A percentile compares a stretch with the other conserved stretches of the same genome.
These are phyloP conservation scores for Gnetum montanum DNA, from an alignment of 75 land plant species.

Conservation along the genomic window DNA sequence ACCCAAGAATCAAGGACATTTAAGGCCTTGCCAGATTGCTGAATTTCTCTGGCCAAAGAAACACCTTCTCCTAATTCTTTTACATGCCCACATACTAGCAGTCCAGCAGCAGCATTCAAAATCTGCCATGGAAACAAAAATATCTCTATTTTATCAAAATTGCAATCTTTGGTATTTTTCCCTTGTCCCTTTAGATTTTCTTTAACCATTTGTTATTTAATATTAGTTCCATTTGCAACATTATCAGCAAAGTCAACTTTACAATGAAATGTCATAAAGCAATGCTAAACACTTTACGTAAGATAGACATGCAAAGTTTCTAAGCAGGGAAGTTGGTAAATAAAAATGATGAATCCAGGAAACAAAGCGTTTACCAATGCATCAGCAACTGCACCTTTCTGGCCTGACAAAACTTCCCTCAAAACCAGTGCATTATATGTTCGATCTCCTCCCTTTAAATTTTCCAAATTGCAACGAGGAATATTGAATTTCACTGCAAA, in stretches of 20 bases:
- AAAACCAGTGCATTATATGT: conserved; percentile 55
- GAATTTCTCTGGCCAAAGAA: conserved; percentile 45
- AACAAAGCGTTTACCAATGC: conserved; percentile 50
- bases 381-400: conserved; percentile 83
- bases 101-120: conserved; percentile 75
- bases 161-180: too few relatives aligned
- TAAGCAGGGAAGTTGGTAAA: too few relatives aligned
- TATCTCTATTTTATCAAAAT: too few relatives aligned
- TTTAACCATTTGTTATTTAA: too few relatives aligned
- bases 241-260: too few relatives aligned
- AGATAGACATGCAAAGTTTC: too few relatives aligned
- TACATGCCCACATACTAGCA: conserved; percentile 48
- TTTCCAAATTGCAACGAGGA: conserved; percentile 73
- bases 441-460: conserved; percentile 58
- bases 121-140: conserved; percentile 32
- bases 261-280: too few relatives aligned
- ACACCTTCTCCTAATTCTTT: conserved; percentile 42
- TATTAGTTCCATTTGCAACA: too few relatives aligned
- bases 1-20: conserved; percentile 54
- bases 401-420: conserved; percentile 60
- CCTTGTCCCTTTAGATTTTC: too few relatives aligned
- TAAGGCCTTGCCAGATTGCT: conserved; percentile 60
- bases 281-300: too few relatives aligned
- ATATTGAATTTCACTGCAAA: conserved; percentile 75
- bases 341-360: too few relatives aligned